These are phyloP conservation scores for Acanthamoeba culbertsoni DNA, from an alignment of 208 protist species.

Conservation along the genomic window DNA sequence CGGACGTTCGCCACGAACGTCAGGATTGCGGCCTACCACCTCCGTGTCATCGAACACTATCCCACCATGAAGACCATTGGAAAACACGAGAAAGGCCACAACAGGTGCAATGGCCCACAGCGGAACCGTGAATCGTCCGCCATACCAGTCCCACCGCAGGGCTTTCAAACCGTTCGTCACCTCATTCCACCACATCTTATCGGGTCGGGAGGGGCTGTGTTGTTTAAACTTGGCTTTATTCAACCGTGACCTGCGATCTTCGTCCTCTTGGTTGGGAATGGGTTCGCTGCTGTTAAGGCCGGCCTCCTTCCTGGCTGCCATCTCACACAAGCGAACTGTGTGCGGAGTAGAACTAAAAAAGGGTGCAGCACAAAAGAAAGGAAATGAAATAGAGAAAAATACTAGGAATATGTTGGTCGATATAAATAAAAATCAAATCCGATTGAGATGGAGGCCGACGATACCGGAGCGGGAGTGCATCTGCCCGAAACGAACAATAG, in stretches of 20 bases:
- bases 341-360: too few relatives aligned
- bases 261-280: too few relatives aligned
- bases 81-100: constrained; percentile 45
- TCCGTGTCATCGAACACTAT: constrained; percentile 54
- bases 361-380: not conserved
- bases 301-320: too few relatives aligned
- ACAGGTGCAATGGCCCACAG: not conserved
- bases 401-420: not conserved
- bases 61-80: constrained; percentile 1
- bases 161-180: not conserved
- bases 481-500: not conserved
- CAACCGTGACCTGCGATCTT: too few relatives aligned
- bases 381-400: not conserved
- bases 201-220: too few relatives aligned
- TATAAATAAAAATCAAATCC: not conserved
- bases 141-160: not conserved
- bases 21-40: constrained; percentile 1
- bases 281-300: too few relatives aligned
- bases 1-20: not conserved
- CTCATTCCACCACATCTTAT: not conserved
- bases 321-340: too few relatives aligned
- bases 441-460: not conserved
- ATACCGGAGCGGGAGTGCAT: not conserved
- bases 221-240: too few relatives aligned
- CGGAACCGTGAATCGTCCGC: not conserved